Conservation (phyloP, 805 yeast species). For the Starmerella riodocensis region DNA sequence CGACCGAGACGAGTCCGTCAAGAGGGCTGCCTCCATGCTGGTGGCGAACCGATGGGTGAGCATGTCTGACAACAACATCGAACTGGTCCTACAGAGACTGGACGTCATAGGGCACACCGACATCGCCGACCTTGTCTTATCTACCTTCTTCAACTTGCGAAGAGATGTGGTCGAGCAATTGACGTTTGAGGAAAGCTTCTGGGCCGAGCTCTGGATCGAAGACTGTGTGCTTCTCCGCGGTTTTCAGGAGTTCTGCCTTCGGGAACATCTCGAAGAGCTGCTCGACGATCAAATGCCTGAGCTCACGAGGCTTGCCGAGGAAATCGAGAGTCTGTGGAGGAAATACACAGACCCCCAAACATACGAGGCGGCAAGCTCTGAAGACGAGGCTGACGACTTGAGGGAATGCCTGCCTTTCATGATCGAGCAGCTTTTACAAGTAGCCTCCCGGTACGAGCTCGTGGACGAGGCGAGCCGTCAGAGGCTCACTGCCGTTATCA, state of each 20-base stretch:
- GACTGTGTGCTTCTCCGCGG: constrained; percentile 58
- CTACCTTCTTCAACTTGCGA: constrained; percentile 45
- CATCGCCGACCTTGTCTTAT: constrained; percentile 55
- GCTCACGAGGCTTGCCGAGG: constrained; percentile 52
- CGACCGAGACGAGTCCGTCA: constrained; percentile 69
- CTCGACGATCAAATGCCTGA: constrained; percentile 69
- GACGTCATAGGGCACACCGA: constrained; percentile 50
- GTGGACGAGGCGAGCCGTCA: constrained; percentile 86
- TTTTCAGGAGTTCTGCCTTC: constrained; percentile 48
- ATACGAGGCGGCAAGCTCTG: constrained; percentile 42
- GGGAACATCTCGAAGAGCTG: constrained; percentile 37
- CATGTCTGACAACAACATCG: constrained; percentile 51
- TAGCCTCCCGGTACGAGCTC: constrained; percentile 64
- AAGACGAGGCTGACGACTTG: constrained; percentile 32
- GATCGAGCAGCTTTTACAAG: constrained; percentile 53
- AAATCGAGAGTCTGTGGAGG: constrained; percentile 43
- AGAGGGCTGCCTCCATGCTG: constrained; percentile 57
- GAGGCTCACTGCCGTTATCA: constrained; percentile 47
- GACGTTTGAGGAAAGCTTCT: constrained; percentile 45
- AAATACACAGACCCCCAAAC: constrained; percentile 24
- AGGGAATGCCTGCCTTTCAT: constrained; percentile 48
- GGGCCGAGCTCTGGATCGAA: constrained; percentile 62
- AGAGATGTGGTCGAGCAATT: constrained; percentile 50
- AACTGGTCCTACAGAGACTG: constrained; percentile 56
- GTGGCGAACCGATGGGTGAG: constrained; percentile 62